Base-by-base conservation (phyloP, 352 stramenopile genomes). In the Globisporangium barbulae region DNA sequence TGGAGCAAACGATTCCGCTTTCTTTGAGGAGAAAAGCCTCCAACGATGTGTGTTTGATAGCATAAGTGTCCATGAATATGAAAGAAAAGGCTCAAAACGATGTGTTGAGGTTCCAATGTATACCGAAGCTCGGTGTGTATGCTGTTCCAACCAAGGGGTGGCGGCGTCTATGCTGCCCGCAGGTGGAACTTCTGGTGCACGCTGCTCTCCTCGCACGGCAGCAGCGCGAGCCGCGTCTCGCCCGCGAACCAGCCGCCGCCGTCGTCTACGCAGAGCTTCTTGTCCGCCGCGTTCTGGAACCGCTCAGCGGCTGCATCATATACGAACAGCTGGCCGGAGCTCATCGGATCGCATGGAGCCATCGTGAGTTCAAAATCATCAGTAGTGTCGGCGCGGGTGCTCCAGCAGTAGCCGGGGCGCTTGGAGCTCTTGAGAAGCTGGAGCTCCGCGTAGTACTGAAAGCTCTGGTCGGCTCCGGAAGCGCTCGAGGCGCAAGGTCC, bases 151-250 rank as follows among this genome's bases (percentile, higher is more conserved):
- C 1, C 37, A 44, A 44, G 4, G 37, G 25, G 25, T 28, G 25
- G 25, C 2, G 25, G 25, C 25, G 25, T 28, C 15, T 56, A 56
- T 25, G 49, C 49, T 28, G 49, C 49, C 25, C 28, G 49, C 6
- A 56, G 33, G 33, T 37, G 39, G 61, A 67, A 67, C 21, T 47
- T 56, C 61, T 67, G 61, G 41, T 59, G 45, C 30, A 39, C 13
- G 12, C 61, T 61, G n/a, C 52, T 35, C 7, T 9, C 21, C 5
- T 49, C 61, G 41, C 61, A 67, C 22, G 13, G 9, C 8, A 41
- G 10, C 52, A 67, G 54, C 42, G 31, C 1, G 28, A 67, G 53
- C 22, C 31, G n/a, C 6, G 53, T 62, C 53, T 67, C 61, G 3
- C 3, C 13, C 1, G 53, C 53, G 17, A 67, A 52, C 61, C 42